Evolutionary conservation across 306 rosid species (phyloP).

Genomic region (Acacia melanoxylon): DNA sequence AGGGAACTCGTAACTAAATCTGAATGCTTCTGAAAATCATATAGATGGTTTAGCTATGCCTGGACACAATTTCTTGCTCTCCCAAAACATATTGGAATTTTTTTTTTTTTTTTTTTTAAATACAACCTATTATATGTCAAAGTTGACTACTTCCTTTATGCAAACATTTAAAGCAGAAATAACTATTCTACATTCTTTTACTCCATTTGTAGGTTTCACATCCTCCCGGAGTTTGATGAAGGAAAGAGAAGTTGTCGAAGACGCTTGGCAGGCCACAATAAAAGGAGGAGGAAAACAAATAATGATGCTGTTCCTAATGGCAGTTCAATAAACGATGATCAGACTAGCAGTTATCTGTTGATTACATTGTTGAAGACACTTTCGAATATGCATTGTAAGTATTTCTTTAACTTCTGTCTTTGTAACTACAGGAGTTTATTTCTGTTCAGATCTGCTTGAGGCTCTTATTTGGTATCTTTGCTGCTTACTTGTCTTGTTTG

Average conservation of each 20-base stretch:
- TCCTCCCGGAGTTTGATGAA: slow-evolving; percentile 65
- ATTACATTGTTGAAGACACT: slow-evolving; percentile 58
- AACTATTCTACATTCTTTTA: slow-evolving; percentile 13
- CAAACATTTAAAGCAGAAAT: neutral
- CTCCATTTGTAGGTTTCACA: slow-evolving; percentile 49
- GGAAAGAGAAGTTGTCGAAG: slow-evolving; percentile 71
- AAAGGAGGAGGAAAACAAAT: slow-evolving; percentile 60
- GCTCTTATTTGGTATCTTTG: slow-evolving; percentile 13
- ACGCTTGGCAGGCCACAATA: slow-evolving; percentile 66
- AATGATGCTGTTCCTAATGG: slow-evolving; percentile 49
- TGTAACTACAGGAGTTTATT: slow-evolving; percentile 16
- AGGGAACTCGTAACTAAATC: neutral
- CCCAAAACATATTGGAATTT: neutral
- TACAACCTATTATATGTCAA: neutral
- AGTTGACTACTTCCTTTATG: neutral
- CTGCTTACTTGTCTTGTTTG: slow-evolving; percentile 19
- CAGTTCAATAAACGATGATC: slow-evolving; percentile 48
- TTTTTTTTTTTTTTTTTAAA: neutral
- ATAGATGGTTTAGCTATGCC: neutral
- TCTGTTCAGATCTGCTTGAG: slow-evolving; percentile 9
- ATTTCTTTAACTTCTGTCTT: neutral
- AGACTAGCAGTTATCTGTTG: slow-evolving; percentile 52
- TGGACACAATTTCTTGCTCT: neutral
- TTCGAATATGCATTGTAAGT: slow-evolving; percentile 57
- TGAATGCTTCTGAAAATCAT: neutral